These are phyloP conservation scores for Diaporthe amygdali DNA, from an alignment of 2,329 filamentous ascomycete species.

Conservation along the genomic window DNA sequence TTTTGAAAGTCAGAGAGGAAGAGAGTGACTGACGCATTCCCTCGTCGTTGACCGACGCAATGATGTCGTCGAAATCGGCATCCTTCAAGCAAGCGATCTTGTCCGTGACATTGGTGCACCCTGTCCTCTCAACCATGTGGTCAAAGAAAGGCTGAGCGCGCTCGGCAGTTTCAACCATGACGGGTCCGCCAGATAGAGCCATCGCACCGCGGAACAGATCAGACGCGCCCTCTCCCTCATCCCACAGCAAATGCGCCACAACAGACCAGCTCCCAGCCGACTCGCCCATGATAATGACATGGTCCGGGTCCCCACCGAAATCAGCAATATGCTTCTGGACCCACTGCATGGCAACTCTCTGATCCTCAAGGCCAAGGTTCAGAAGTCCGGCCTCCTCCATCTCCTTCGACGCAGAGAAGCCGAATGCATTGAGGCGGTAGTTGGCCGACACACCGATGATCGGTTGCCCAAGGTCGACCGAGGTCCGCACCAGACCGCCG, in stretches of 20 bases:
- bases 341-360: conserved; percentile 50
- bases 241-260: conserved; percentile 41
- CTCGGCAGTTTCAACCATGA: not conserved
- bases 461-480: conserved; percentile 33
- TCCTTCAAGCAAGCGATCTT: not conserved
- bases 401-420: conserved; percentile 49
- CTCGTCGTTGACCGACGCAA: not conserved
- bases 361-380: conserved; percentile 54
- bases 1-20: no score
- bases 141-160: not conserved
- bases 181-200: not conserved
- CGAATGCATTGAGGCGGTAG: conserved; percentile 52
- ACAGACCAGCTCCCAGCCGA: conserved; percentile 53
- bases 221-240: not conserved
- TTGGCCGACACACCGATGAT: conserved; percentile 54
- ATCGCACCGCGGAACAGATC: not conserved
- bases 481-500: not conserved
- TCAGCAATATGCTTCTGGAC: conserved; percentile 49
- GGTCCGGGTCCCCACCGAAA: conserved; percentile 49
- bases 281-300: conserved; percentile 56
- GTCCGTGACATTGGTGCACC: not conserved
- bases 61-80: not conserved
- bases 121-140: not conserved
- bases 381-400: conserved; percentile 43
- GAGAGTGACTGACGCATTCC: not conserved